phyloP scores from a whole-genome alignment of 2,329 filamentous ascomycete genomes.

The Arachnomyces sp. region DNA sequence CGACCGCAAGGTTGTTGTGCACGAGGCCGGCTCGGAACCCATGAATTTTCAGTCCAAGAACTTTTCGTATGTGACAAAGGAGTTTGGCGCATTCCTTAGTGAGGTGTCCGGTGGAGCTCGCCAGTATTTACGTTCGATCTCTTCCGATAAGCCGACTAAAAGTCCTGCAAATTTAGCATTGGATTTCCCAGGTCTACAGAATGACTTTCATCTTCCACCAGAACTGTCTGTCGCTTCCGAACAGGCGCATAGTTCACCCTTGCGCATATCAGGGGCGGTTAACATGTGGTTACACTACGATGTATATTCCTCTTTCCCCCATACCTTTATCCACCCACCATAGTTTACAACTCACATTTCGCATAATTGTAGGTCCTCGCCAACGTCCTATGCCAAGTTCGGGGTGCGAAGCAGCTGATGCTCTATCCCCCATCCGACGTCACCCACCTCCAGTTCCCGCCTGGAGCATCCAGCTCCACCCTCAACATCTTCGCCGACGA shows the following conservation, averaged over 20 bases:
- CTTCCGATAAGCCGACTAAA: constrained; percentile 59
- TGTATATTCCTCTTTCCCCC: constrained; percentile 34
- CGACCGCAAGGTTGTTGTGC: constrained; percentile 62
- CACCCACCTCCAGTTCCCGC: constrained; percentile 58
- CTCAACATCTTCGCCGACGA: constrained; percentile 58
- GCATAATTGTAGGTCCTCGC: constrained; percentile 60
- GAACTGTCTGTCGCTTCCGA: constrained; percentile 52
- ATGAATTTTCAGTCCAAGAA: constrained; percentile 84
- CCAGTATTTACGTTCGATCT: constrained; percentile 73
- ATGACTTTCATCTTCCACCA: constrained; percentile 63
- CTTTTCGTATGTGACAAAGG: constrained; percentile 64
- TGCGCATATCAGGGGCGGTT: constrained; percentile 71
- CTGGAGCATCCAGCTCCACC: constrained; percentile 73
- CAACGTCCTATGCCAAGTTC: constrained; percentile 75
- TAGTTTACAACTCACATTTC: neutral
- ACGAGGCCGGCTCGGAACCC: constrained; percentile 56
- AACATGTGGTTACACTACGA: constrained; percentile 91
- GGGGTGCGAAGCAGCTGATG: constrained; percentile 63
- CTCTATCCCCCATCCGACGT: constrained; percentile 76
- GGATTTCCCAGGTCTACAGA: constrained; percentile 64
- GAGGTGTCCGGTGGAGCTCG: constrained; percentile 52
- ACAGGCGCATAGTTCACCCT: constrained; percentile 68
- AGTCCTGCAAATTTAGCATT: constrained; percentile 59
- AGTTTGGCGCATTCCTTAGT: constrained; percentile 60
- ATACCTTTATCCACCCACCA: neutral